These are phyloP conservation scores for Echium plantagineum DNA, from an alignment of 257 asterid genomes.

Conservation along the genomic window DNA sequence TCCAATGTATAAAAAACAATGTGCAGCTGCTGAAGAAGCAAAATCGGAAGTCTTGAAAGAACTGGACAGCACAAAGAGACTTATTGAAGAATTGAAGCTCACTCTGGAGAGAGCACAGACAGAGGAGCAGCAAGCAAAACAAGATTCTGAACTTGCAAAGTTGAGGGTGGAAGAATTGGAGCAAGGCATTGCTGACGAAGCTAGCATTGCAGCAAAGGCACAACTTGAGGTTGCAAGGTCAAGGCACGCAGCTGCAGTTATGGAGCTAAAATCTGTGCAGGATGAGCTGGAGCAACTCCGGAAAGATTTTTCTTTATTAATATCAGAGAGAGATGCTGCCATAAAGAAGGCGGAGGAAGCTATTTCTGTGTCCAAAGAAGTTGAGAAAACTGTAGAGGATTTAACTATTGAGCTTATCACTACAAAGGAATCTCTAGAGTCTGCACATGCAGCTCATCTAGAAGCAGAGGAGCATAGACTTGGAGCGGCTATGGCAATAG, in stretches of 20 bases:
- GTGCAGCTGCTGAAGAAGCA: constrained; percentile 67
- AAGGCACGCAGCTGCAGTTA: constrained; percentile 60
- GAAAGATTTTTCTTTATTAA: constrained; percentile 39
- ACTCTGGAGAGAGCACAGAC: constrained; percentile 85
- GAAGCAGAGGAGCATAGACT: constrained; percentile 95
- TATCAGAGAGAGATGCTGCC: constrained; percentile 57
- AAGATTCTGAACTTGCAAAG: constrained; percentile 88
- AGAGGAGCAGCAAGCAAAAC: constrained; percentile 90
- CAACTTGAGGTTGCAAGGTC: constrained; percentile 95
- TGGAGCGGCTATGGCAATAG: constrained; percentile 78
- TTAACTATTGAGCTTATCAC: constrained; percentile 78
- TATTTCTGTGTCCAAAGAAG: constrained; percentile 43
- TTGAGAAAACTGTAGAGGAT: constrained; percentile 82
- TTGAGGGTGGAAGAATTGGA: constrained; percentile 88
- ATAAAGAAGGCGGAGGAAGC: constrained; percentile 65
- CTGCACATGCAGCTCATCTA: constrained; percentile 85
- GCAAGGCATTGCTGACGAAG: constrained; percentile 79
- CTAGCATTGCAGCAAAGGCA: constrained; percentile 89
- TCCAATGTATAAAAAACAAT: constrained; percentile 57
- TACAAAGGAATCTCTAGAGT: constrained; percentile 68
- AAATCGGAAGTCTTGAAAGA: constrained; percentile 60
- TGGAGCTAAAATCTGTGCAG: constrained; percentile 50
- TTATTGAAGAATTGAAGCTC: constrained; percentile 81
- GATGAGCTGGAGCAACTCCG: constrained; percentile 53
- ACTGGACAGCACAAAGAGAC: constrained; percentile 70